Evolutionary conservation across 108 stramenopile genomes (phyloP), one percentile per base, ranked within the genome.

Genomic region (Parietichytrium sp.): DNA sequence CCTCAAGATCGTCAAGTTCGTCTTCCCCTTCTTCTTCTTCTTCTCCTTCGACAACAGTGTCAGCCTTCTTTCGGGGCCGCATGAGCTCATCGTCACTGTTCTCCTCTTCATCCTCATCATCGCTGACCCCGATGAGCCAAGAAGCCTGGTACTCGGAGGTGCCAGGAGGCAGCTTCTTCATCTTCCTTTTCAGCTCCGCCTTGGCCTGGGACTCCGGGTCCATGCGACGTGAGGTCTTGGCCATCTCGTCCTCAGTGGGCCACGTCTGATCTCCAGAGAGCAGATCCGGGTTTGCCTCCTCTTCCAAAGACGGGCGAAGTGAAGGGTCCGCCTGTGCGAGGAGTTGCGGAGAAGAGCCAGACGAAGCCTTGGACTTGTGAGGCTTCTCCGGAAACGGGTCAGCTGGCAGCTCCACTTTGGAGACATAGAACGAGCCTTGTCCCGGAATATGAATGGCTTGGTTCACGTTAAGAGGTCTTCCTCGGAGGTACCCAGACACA

Each of bases 201-300:
- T 29, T 80, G 81, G 31, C 30, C 82, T 31, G 80, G 81, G 26
- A 80, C 86, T 29, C 49, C 82, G 1, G 49, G 42, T 42, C 47
- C 80, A 27, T 23, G 10, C n/a, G 50, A 30, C 47, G 2, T 29
- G 81, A 86, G 77, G 81, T 38, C 18, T 80, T 55, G 7, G 83
- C 90, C 47, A 87, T 87, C 30, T 97, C 96, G 78, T 98, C 96
- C 85, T 94, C 95, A 23, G 97, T 96, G 26, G 98, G 94, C 80
- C 98, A 92, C 61, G 97, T 99, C 88, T 99, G 98, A 81, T 99
- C 98, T 31, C 97, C 98, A 27, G 93, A 93, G 54, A 98, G 86
- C 4, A 88, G 91, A 86, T 99, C 97, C 2, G 94, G 94, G 1
- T 88, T 85, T 25, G 96, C 97, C 81, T 96, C 96, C 90, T 92